A percentile compares a stretch with the other conserved stretches of the same genome.
These are phyloP conservation scores for Priceomyces carsonii DNA, from an alignment of 805 yeast genomes.

Conservation along the genomic window DNA sequence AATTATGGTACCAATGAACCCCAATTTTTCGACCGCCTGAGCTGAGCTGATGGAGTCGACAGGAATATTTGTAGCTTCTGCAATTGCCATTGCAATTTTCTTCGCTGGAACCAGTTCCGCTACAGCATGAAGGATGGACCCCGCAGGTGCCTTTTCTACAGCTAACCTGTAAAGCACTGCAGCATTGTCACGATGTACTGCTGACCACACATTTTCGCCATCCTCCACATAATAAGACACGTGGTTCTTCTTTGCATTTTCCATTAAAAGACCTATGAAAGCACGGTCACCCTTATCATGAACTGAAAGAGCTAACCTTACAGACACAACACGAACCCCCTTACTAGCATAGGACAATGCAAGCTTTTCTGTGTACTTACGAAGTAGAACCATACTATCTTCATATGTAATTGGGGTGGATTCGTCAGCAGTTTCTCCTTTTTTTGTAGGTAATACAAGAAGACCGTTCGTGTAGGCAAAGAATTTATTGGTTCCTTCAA, in stretches of 20 bases:
- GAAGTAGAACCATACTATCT: no score
- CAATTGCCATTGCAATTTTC: constrained; percentile 24
- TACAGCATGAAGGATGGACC: constrained; percentile 6
- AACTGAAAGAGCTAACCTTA: constrained; percentile 33
- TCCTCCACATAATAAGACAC: constrained; percentile 35
- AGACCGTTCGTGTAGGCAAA: constrained; percentile 12
- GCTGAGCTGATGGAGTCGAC: no score
- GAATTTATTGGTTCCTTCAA: constrained; percentile 25
- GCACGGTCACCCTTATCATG: constrained; percentile 30
- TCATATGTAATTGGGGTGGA: neutral
- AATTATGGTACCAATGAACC: no score
- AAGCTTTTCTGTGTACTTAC: no score
- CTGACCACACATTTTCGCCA: constrained; percentile 29
- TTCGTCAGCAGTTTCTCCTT: constrained; percentile 2
- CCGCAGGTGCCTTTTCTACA: constrained; percentile 8
- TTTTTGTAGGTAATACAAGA: neutral
- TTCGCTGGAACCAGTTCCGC: constrained; percentile 14
- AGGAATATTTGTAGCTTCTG: constrained; percentile 14
- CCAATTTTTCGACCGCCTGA: no score
- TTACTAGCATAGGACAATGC: constrained; percentile 12
- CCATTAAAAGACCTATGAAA: constrained; percentile 20
- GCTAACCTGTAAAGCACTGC: constrained; percentile 22
- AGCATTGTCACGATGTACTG: constrained; percentile 29
- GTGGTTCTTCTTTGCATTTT: constrained; percentile 29
- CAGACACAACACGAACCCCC: constrained; percentile 20